A percentile compares a stretch with the other conserved stretches of the same genome.
Conservation (phyloP, 371 early-diverging fungal species). For the Apophysomyces trapeziformis region DNA sequence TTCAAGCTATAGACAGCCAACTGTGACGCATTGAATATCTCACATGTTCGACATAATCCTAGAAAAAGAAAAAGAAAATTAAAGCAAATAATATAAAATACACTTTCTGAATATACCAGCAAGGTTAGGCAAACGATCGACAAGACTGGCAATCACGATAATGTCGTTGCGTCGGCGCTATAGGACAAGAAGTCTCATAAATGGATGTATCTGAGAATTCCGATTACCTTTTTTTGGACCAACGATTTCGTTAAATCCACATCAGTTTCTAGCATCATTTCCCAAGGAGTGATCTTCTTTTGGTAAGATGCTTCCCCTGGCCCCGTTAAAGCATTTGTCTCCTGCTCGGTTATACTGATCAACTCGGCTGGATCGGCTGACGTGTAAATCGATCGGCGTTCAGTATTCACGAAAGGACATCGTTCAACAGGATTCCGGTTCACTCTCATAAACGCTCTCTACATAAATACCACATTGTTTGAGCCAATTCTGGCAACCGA, state of each 20-base stretch:
- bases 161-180: slow-evolving; percentile 57
- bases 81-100: background rate
- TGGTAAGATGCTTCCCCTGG: slow-evolving; percentile 48
- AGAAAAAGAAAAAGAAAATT: background rate
- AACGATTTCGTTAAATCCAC: slow-evolving; percentile 48
- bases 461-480: background rate
- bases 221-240: slow-evolving; percentile 32
- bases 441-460: slow-evolving; percentile 42
- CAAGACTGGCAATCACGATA: slow-evolving; percentile 64
- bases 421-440: slow-evolving; percentile 27
- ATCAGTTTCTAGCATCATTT: slow-evolving; percentile 58
- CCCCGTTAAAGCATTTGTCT: background rate
- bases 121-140: slow-evolving; percentile 65
- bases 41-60: slow-evolving; percentile 61
- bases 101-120: slow-evolving; percentile 54
- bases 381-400: slow-evolving; percentile 28
- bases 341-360: slow-evolving; percentile 17
- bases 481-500: background rate
- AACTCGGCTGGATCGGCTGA: slow-evolving; percentile 40
- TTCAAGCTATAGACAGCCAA: slow-evolving; percentile 50
- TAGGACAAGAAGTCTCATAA: background rate
- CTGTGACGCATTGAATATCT: slow-evolving; percentile 67
- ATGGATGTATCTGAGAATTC: background rate
- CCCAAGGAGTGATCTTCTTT: slow-evolving; percentile 73
- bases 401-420: slow-evolving; percentile 42